Evolutionary conservation across 257 asterid genomes (phyloP), one percentile per base, ranked within the genome.

Genomic region (Gentiana straminea): DNA sequence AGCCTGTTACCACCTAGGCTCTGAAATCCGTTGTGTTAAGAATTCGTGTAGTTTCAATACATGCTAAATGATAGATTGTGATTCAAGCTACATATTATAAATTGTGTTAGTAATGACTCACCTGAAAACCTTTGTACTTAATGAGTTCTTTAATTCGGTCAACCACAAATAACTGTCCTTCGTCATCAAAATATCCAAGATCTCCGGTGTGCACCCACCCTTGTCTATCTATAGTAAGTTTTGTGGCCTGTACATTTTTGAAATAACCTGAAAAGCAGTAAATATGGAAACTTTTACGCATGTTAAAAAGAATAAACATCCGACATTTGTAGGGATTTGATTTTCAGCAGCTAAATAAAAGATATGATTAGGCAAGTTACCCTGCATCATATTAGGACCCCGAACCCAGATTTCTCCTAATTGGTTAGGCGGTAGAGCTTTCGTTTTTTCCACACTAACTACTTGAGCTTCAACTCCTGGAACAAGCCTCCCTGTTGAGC

Each of bases 171-270:
- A 92, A 76, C 54, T 73, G 89, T 61, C 99, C 99, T 15, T 73
- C 84, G 39, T 83, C 95, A 44, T 88, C 85, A 38, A 92, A 88
- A 73, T 83, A 88, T 60, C 98, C 98, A 61, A 92, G 88, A 79
- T 92, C 98, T 61, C 98, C 98, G 0, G 98, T 87, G 58, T 81
- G 97, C 13, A 92, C 86, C 93, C 94, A 92, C n/a, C 95, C 86
- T 53, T 80, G 94, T 71, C 76, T 85, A 80, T 92, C 98, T 46
- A 88, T 81, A 3, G 95, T 85, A 55, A 81, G 94, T 68, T 81
- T 77, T 24, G 97, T 87, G 45, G 95, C 95, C 72, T 78, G 77
- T 4, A 77, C 74, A 63, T 92, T 92, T 64, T 81, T 80, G 78
- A 76, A 81, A 75, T 92, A 92, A 61, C 97, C 95, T 87, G 78